Conservation (phyloP, 192 early-diverging fungal species). For the Pilobolus umbonatus region DNA sequence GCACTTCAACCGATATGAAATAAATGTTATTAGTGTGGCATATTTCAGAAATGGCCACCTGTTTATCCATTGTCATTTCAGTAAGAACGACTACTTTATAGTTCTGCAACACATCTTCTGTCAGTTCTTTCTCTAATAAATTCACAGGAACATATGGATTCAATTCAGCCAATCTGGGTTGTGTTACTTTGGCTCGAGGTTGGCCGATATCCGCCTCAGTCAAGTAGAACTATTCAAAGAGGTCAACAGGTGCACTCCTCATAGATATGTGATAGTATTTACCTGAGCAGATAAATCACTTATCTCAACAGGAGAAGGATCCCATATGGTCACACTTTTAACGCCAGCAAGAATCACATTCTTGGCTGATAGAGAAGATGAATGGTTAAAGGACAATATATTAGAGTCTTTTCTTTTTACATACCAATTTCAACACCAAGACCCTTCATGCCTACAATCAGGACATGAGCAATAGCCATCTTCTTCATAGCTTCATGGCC, state of each 20-base stretch:
- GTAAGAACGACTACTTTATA: constrained; percentile 84
- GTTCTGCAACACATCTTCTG: constrained; percentile 43
- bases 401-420: neutral
- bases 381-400: neutral
- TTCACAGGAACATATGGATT: constrained; percentile 96
- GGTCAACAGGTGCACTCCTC: neutral
- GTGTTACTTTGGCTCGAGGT: constrained; percentile 70
- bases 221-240: constrained; percentile 78
- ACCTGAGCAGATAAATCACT: constrained; percentile 90
- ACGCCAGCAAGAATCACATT: constrained; percentile 98
- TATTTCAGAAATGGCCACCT: constrained; percentile 82
- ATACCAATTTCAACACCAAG: constrained; percentile 96
- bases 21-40: constrained; percentile 68
- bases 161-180: constrained; percentile 84
- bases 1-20: constrained; percentile 85
- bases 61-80: constrained; percentile 67
- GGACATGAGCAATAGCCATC: constrained; percentile 94
- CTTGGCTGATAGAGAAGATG: constrained; percentile 62
- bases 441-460: constrained; percentile 93
- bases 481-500: constrained; percentile 97
- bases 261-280: neutral
- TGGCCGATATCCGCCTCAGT: constrained; percentile 79
- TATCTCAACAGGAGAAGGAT: constrained; percentile 68
- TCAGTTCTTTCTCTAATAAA: constrained; percentile 74
- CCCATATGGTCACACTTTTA: constrained; percentile 96